Percentiles rank a stretch among this genome's conserved stretches.
phyloP scores from a whole-genome alignment of 2,329 filamentous ascomycete genomes.

The Fusarium zealandicum region DNA sequence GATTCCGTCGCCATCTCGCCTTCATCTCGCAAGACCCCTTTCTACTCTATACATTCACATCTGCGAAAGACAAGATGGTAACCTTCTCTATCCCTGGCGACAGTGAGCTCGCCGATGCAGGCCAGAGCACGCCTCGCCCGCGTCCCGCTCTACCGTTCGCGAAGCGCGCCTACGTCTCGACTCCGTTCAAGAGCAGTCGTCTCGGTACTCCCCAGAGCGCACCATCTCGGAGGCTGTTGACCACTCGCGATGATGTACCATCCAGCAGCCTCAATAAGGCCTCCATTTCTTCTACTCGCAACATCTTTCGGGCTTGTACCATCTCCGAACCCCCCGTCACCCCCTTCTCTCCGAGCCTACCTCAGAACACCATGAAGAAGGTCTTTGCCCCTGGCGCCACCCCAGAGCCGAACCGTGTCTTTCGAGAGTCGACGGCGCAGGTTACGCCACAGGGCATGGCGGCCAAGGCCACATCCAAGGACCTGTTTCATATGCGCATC shows the following conservation, averaged over 20 bases:
- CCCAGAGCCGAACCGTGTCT: slow-evolving; percentile 52
- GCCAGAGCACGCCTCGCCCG: slow-evolving; percentile 48
- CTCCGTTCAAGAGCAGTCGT: slow-evolving; percentile 48
- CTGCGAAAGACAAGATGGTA: slow-evolving; percentile 43
- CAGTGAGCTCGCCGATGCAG: slow-evolving; percentile 42
- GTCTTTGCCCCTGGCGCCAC: slow-evolving; percentile 56
- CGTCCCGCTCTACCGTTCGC: slow-evolving; percentile 54
- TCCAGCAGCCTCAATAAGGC: slow-evolving; percentile 48
- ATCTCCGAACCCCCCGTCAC: slow-evolving; percentile 43
- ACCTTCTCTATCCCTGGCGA: slow-evolving; percentile 51
- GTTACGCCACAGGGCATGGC: slow-evolving; percentile 58
- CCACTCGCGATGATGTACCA: slow-evolving; percentile 46
- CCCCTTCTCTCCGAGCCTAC: slow-evolving; percentile 56
- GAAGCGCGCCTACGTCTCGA: slow-evolving; percentile 51
- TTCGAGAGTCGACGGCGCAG: slow-evolving; percentile 56
- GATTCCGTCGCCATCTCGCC: slow-evolving; percentile 17
- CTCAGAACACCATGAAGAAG: slow-evolving; percentile 55
- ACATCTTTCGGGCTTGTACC: slow-evolving; percentile 53
- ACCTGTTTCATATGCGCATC: slow-evolving; percentile 66
- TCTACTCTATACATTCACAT: slow-evolving; percentile 4
- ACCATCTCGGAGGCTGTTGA: slow-evolving; percentile 47
- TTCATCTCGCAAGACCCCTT: slow-evolving; percentile 13
- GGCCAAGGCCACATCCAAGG: slow-evolving; percentile 56
- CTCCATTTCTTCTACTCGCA: slow-evolving; percentile 48
- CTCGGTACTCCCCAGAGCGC: slow-evolving; percentile 50